Evolutionary conservation across 805 yeast species (phyloP).

Genomic region (Blastobotrys parvus): DNA sequence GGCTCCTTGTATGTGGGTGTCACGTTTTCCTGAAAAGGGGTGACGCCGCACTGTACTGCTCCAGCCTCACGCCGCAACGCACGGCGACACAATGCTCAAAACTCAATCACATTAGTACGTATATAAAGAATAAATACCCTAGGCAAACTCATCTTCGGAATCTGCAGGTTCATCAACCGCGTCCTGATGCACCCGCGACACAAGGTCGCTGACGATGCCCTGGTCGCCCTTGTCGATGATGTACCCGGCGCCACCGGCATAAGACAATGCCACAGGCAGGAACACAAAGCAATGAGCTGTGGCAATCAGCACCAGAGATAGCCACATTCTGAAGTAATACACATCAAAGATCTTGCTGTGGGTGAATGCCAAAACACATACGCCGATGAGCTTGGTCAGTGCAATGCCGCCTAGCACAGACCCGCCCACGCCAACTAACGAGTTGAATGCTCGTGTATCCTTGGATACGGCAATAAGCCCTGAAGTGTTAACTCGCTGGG

Average conservation of each 20-base stretch:
- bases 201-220: conserved; percentile 24
- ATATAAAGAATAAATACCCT: no score
- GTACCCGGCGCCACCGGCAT: conserved; percentile 54
- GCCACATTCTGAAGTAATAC: conserved; percentile 94
- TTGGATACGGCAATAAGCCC: conserved; percentile 22
- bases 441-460: conserved; percentile 38
- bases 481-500: conserved; percentile 29
- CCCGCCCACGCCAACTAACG: conserved; percentile 76
- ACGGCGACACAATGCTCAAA: no score
- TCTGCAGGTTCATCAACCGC: conserved; percentile 2
- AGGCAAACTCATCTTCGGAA: no score
- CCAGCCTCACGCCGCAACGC: no score
- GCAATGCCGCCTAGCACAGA: conserved; percentile 89
- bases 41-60: no score
- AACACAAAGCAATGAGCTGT: conserved; percentile 70
- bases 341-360: conserved; percentile 81
- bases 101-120: no score
- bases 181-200: conserved; percentile 15
- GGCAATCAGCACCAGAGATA: conserved; percentile 66
- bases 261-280: conserved; percentile 64
- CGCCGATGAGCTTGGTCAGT: conserved; percentile 82
- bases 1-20: no score
- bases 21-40: no score
- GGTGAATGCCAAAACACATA: conserved; percentile 78
- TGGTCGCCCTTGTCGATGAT: conserved; percentile 29